Percentiles rank a stretch among this genome's conserved stretches.
These are phyloP conservation scores for Leishmania guyanensis DNA, from an alignment of 208 protist genomes.

Conservation along the genomic window DNA sequence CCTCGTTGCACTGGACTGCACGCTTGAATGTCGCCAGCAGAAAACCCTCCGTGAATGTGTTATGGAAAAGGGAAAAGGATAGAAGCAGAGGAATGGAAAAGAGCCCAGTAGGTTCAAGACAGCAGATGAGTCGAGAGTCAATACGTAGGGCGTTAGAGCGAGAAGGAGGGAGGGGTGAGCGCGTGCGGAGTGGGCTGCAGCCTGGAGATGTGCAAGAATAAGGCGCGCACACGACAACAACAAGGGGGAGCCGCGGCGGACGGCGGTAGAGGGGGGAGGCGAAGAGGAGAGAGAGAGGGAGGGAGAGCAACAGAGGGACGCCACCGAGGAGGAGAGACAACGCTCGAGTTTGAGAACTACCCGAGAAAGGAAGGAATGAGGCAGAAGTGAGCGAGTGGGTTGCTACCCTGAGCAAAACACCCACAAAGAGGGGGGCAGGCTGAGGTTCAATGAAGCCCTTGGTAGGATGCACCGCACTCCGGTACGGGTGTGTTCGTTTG, in stretches of 20 bases:
- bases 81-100: background rate
- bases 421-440: background rate
- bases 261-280: background rate
- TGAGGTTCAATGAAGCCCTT: background rate
- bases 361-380: background rate
- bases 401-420: background rate
- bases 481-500: background rate
- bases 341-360: too few species aligned
- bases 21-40: background rate
- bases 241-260: slow-evolving; percentile 1
- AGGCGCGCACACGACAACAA: background rate
- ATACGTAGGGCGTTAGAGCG: too few species aligned
- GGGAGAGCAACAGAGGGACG: slow-evolving; percentile 5
- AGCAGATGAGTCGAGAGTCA: background rate
- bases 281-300: background rate
- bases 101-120: background rate
- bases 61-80: background rate
- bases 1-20: background rate
- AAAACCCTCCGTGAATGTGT: background rate
- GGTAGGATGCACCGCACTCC: background rate
- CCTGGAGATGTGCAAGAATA: background rate
- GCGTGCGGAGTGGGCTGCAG: background rate
- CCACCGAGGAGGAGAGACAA: slow-evolving; percentile 1
- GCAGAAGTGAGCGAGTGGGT: background rate
- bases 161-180: background rate